phyloP scores from a whole-genome alignment of 495 filamentous ascomycete genomes.

The Aspergillus coremiiformis region DNA sequence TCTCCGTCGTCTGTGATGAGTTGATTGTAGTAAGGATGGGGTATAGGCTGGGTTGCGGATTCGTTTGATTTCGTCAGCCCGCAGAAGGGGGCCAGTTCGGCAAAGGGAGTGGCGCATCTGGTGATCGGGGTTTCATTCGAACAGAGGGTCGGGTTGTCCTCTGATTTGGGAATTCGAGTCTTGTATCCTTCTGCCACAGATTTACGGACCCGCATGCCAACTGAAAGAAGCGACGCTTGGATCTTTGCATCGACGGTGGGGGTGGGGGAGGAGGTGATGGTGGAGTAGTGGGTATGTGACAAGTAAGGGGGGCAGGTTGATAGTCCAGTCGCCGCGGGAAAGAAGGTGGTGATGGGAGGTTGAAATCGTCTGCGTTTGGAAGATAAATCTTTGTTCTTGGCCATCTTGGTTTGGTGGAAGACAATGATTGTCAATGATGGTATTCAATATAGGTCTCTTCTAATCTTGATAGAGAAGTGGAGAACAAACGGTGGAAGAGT shows the following conservation, averaged over 20 bases:
- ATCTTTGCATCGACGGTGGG: constrained; percentile 53
- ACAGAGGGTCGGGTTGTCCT: constrained; percentile 21
- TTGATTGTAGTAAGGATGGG: constrained; percentile 8
- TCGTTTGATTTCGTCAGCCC: constrained; percentile 60
- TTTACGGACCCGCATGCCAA: constrained; percentile 91
- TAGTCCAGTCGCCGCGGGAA: constrained; percentile 17
- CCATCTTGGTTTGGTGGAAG: constrained; percentile 1
- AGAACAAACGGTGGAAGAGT: too few species aligned
- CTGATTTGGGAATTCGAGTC: constrained; percentile 39
- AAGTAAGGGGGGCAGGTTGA: constrained; percentile 11
- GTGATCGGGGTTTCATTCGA: constrained; percentile 14
- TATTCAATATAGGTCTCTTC: too few species aligned
- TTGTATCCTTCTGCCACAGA: constrained; percentile 89
- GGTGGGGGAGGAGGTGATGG: constrained; percentile 33
- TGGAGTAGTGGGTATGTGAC: constrained; percentile 38
- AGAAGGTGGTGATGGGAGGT: constrained; percentile 41
- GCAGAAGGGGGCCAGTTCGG: constrained; percentile 69
- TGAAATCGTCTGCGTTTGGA: constrained; percentile 44
- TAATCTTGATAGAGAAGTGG: too few species aligned
- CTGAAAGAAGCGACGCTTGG: constrained; percentile 71
- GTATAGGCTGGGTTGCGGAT: constrained; percentile 12
- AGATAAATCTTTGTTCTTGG: constrained; percentile 14
- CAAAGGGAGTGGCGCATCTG: constrained; percentile 16
- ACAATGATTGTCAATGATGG: neutral
- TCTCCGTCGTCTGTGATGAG: constrained; percentile 33